Conservation (phyloP, 371 early-diverging fungal species). For the Mucor saturninus region DNA sequence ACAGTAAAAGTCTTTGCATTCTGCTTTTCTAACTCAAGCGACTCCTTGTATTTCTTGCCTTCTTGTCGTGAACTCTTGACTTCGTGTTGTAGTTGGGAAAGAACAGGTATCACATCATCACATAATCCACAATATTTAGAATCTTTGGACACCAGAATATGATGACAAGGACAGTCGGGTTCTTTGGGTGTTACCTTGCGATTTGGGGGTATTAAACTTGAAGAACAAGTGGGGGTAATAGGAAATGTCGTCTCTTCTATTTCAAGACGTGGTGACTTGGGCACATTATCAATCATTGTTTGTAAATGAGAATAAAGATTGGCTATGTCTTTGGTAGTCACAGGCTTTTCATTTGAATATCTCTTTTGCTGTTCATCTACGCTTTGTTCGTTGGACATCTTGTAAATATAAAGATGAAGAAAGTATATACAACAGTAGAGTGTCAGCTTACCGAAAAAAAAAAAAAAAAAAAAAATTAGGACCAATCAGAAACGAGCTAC, state of each 20-base stretch:
- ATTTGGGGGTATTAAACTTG: constrained; percentile 4
- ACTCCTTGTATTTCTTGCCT: constrained; percentile 32
- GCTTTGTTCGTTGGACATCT: too few relatives aligned
- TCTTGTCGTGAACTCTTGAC: constrained; percentile 33
- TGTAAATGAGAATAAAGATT: constrained; percentile 59
- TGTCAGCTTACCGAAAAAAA: too few relatives aligned
- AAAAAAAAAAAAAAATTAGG: too few relatives aligned
- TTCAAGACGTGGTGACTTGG: constrained; percentile 24
- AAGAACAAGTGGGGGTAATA: constrained; percentile 15
- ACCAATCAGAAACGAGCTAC: too few relatives aligned
- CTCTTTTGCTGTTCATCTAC: background rate
- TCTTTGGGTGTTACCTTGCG: constrained; percentile 14
- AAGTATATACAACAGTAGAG: too few relatives aligned
- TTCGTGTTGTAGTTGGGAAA: constrained; percentile 46
- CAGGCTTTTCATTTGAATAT: constrained; percentile 28
- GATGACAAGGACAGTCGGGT: constrained; percentile 44
- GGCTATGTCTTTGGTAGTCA: constrained; percentile 60
- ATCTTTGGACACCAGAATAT: constrained; percentile 35
- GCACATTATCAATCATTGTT: constrained; percentile 56
- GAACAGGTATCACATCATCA: constrained; percentile 49
- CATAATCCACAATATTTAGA: constrained; percentile 51
- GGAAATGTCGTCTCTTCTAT: constrained; percentile 1
- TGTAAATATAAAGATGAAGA: too few relatives aligned
- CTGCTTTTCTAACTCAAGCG: constrained; percentile 28
- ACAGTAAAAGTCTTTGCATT: constrained; percentile 17